Evolutionary conservation across 371 early-diverging fungal genomes (phyloP).

Genomic region (Mortierella sp.): DNA sequence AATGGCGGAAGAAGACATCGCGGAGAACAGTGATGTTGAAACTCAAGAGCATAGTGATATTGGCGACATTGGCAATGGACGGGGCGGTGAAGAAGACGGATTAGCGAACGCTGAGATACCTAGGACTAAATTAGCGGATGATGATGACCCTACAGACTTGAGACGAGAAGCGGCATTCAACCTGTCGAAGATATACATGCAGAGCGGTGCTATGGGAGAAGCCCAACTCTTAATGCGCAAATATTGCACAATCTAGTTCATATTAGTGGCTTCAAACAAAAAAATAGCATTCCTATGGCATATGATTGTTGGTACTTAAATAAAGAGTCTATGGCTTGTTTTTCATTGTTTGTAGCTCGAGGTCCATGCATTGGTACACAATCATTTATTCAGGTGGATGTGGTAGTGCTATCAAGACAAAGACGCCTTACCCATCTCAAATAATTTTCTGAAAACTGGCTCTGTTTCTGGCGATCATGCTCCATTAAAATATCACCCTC

Average conservation of each 20-base stretch:
- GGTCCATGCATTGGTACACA: too few relatives aligned
- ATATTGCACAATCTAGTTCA: conserved; percentile 72
- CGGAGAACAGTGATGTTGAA: conserved; percentile 31
- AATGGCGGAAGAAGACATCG: conserved; percentile 2
- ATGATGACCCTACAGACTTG: conserved; percentile 63
- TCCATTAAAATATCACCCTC: background rate
- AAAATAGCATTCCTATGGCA: too few relatives aligned
- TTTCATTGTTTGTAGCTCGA: too few relatives aligned
- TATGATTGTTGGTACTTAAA: too few relatives aligned
- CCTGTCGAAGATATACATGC: conserved; percentile 74
- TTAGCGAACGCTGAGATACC: background rate
- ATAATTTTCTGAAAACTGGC: background rate
- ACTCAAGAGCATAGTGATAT: conserved; percentile 15
- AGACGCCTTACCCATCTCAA: conserved; percentile 17
- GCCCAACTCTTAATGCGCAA: conserved; percentile 75
- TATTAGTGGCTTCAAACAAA: too few relatives aligned
- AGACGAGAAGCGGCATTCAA: conserved; percentile 86
- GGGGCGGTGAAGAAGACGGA: conserved; percentile 3
- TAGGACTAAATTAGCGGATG: conserved; percentile 23
- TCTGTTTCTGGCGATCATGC: background rate
- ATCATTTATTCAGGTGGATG: background rate
- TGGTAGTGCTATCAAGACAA: background rate
- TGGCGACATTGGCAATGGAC: conserved; percentile 30
- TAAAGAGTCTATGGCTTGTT: too few relatives aligned
- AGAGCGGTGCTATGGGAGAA: conserved; percentile 76